phyloP scores from a whole-genome alignment of 495 filamentous ascomycete species.

The Aspergillus funiculosus region DNA sequence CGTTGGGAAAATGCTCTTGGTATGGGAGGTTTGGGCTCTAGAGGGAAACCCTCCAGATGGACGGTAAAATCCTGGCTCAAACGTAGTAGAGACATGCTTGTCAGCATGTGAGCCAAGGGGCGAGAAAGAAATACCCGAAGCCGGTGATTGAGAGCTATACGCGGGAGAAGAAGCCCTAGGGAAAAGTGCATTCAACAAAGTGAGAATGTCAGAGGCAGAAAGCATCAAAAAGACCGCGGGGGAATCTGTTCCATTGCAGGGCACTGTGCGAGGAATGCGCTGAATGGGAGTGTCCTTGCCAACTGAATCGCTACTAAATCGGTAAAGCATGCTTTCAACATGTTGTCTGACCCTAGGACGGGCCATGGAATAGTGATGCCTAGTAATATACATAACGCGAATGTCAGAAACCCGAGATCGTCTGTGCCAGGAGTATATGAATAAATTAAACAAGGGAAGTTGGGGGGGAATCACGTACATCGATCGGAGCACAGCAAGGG shows the following conservation, averaged over 20 bases:
- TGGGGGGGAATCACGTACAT: conserved; percentile 33
- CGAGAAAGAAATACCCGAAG: conserved; percentile 15
- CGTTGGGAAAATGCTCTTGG: conserved; percentile 25
- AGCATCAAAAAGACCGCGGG: conserved; percentile 37
- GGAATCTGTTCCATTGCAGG: conserved; percentile 16
- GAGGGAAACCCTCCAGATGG: conserved; percentile 15
- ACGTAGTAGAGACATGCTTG: conserved; percentile 5
- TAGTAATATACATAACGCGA: conserved; percentile 21
- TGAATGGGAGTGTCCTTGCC: conserved; percentile 1
- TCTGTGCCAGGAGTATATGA: neutral
- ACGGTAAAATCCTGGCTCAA: conserved; percentile 30
- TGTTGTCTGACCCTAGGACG: conserved; percentile 60
- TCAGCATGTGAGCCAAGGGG: conserved; percentile 15
- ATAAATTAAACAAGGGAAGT: neutral
- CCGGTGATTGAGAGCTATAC: conserved; percentile 24
- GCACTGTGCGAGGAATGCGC: neutral
- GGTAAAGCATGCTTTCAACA: conserved; percentile 68
- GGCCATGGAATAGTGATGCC: conserved; percentile 37
- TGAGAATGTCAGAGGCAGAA: conserved; percentile 36
- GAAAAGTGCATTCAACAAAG: conserved; percentile 40
- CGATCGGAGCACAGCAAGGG: conserved; percentile 47
- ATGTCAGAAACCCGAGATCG: no score
- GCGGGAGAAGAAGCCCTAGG: conserved; percentile 24
- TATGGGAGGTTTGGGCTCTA: conserved; percentile 18
- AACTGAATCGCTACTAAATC: conserved; percentile 40